phyloP scores from a whole-genome alignment of 2,329 filamentous ascomycete genomes.

The Diplodia seriata region DNA sequence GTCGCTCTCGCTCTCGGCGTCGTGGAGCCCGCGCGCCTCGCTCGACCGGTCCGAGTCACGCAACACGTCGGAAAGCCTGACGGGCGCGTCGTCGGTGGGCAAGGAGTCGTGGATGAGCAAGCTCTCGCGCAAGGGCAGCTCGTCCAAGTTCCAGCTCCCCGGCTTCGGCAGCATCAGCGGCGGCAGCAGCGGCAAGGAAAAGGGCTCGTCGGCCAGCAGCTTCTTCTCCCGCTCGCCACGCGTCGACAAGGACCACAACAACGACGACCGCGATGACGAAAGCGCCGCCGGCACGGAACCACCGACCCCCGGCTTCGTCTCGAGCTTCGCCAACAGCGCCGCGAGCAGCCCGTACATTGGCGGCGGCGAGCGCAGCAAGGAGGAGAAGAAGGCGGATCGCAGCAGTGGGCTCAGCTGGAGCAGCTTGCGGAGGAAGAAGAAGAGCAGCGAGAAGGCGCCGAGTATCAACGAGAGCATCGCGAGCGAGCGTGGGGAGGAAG shows the following conservation, averaged over 20 bases:
- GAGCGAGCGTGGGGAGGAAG: constrained; percentile 16
- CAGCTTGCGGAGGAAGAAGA: constrained; percentile 53
- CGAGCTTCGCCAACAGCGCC: constrained; percentile 34
- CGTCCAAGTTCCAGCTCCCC: constrained; percentile 52
- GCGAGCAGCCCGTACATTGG: constrained; percentile 48
- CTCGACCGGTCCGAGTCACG: constrained; percentile 51
- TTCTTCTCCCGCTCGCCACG: constrained; percentile 47
- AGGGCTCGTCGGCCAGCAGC: constrained; percentile 30
- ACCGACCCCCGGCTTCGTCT: constrained; percentile 41
- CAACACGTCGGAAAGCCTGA: constrained; percentile 43
- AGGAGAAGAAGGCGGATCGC: constrained; percentile 44
- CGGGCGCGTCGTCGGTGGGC: constrained; percentile 39
- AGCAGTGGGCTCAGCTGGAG: constrained; percentile 53
- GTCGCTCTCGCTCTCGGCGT: constrained; percentile 37
- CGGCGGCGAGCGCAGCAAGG: constrained; percentile 35
- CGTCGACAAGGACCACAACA: constrained; percentile 46
- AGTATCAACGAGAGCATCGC: constrained; percentile 54
- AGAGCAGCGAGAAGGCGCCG: constrained; percentile 51
- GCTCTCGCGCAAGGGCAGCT: constrained; percentile 55
- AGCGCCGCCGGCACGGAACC: constrained; percentile 34
- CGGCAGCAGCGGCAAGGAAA: constrained; percentile 21
- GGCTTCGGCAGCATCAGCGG: constrained; percentile 37
- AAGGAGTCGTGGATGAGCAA: constrained; percentile 60
- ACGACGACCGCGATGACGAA: constrained; percentile 42
- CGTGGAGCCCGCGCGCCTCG: constrained; percentile 46